Base-by-base conservation (phyloP, 805 yeast genomes). In the Komagataella mondaviorum region DNA sequence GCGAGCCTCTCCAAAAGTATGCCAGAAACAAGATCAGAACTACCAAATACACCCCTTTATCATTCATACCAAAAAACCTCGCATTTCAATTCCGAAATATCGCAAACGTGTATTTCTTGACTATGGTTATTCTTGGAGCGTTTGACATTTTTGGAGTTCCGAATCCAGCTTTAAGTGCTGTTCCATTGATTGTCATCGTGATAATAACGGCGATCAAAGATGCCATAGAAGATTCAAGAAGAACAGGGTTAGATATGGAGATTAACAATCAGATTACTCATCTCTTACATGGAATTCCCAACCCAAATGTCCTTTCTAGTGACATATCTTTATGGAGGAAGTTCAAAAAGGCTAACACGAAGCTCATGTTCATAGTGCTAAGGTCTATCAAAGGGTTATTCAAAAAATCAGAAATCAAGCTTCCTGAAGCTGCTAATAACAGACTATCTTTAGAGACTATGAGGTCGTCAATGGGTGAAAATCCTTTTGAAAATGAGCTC, bases 11-110 rank as follows among this genome's bases (percentile, higher is more conserved):
- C 17, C 71, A 73, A 0, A 63, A 66, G n/a, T 91, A 85, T 62
- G 81, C 95, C 8, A 76, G 96, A 60, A 91, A 91, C 71, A 90
- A 93, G 65, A 88, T 93, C 58, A 80, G 97, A 70, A 89, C 98
- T 0, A 88, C 99, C 2, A 91, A 88, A 69, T 91, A 91, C 66
- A 91, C 97, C 2, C 96, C 98, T 5, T 63, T 93, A 48, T 72
- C 88, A 6, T 91, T 91, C 61, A 56, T 93, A 30, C 98, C 98
- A 2, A 89, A 89, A 64, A 89, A 91, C 67, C 65, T 91, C 48
- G 65, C 69, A 48, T 75, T 77, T 56, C 98, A 93, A 69, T 90
- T 90, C 66, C 80, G 77, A 57, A 91, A 90, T 64, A 78, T 90
- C 55, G 99, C 99, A 47, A 91, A 91, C 67, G 71, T 88, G 49